Evolutionary conservation across 805 yeast genomes (phyloP).

Genomic region (Sugiyamaella floridensis): DNA sequence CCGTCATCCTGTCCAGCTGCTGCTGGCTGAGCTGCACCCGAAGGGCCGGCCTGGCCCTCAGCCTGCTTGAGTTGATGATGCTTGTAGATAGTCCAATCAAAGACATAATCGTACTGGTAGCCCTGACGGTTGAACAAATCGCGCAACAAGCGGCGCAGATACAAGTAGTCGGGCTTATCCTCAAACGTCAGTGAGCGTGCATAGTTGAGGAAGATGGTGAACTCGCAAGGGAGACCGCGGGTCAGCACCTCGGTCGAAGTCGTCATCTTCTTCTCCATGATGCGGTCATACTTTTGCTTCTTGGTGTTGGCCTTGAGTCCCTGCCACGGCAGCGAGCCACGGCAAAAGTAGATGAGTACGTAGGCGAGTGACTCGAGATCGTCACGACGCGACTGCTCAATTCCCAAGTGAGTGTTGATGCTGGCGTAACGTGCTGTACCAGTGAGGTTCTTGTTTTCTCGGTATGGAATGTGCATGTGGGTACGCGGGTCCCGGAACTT

Average conservation of each 20-base stretch:
- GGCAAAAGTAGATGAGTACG: constrained; percentile 86
- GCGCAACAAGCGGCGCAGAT: constrained; percentile 79
- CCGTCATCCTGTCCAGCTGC: neutral
- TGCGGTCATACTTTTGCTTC: constrained; percentile 93
- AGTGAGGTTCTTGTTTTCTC: constrained; percentile 92
- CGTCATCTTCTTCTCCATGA: constrained; percentile 89
- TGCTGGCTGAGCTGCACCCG: neutral
- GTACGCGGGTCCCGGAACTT: constrained; percentile 92
- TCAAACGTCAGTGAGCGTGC: constrained; percentile 88
- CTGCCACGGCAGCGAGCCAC: constrained; percentile 98
- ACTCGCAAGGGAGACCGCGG: constrained; percentile 87
- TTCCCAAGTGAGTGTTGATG: constrained; percentile 92
- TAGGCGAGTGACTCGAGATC: constrained; percentile 93
- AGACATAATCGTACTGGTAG: constrained; percentile 86
- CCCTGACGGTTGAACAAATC: constrained; percentile 83
- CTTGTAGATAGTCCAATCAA: constrained; percentile 93
- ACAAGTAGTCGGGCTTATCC: constrained; percentile 92
- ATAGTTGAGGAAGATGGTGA: constrained; percentile 79
- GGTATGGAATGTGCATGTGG: constrained; percentile 89
- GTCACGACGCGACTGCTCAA: constrained; percentile 94
- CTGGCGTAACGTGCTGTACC: constrained; percentile 98
- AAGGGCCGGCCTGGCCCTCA: constrained; percentile 6
- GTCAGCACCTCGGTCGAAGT: constrained; percentile 82
- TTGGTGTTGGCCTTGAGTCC: constrained; percentile 95
- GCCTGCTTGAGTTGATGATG: constrained; percentile 30